Base-by-base conservation (phyloP, 2,329 filamentous ascomycete genomes). In the Sporothrix curviconia region DNA sequence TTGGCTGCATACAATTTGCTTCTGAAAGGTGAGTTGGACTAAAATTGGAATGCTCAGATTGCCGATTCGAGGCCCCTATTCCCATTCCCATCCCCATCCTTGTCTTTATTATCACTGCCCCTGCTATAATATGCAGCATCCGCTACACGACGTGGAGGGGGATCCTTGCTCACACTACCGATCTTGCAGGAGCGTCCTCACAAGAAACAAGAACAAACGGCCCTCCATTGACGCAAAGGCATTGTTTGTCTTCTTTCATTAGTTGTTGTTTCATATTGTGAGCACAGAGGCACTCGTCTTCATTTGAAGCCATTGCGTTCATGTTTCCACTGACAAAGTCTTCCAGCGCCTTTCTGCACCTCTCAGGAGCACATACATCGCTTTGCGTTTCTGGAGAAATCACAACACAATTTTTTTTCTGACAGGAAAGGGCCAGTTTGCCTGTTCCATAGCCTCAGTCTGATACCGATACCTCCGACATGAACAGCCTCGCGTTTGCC, bases 101-200 rank as follows among this genome's bases (percentile, higher is more conserved):
- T 32, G 51, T 17, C 24, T 46, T 17, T 39, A 52, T 51, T 36
- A 47, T 40, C 17, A 28, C 32, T n/a, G n/a, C 36, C 51, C 51
- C 28, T 44, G 47, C 32, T 44, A 49, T 56, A 53, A 39, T 36
- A 30, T 46, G 47, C 52, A 56, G 34, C n/a, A 17, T 25, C 25
- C 52, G 17, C 25, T 42, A 17, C 17, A 22, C 25, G 24, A 34
- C 49, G 36, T 42, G 34, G 24, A 43, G 36, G 42, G 53, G 42
- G 54, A 22, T 43, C 58, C 58, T 51, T 57, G 58, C 58, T 59
- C 36, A 59, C 40, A 24, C 34, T 28, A 7, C 39, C 37, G 14
- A 30, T 53, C 25, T 42, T 8, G 17, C 25, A 19, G 17, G 24
- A 36, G 22, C 12, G 17, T 22, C 17, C 17, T 32, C 42, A 22